These are phyloP conservation scores for Escovopsis sp. DNA, from an alignment of 2,329 filamentous ascomycete genomes.

Conservation along the genomic window DNA sequence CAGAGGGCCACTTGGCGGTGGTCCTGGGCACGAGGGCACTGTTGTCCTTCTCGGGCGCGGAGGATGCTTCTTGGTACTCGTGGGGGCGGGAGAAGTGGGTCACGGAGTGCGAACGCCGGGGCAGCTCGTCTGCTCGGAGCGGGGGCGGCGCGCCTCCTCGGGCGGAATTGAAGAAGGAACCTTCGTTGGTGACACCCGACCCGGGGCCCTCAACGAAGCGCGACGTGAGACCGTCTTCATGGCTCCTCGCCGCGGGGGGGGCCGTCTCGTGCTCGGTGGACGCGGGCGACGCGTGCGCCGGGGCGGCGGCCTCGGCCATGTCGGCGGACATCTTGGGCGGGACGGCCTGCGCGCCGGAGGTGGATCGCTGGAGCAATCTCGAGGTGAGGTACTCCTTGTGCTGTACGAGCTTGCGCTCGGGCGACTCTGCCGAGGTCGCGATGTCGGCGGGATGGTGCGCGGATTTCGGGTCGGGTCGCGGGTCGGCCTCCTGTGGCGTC, in stretches of 20 bases:
- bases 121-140: constrained; percentile 16
- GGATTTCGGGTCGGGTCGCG: not conserved
- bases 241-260: constrained; percentile 14
- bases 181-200: constrained; percentile 34
- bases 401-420: constrained; percentile 18
- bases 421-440: constrained; percentile 14
- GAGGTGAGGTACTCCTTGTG: constrained; percentile 55
- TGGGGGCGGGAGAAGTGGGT: constrained; percentile 18
- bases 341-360: constrained; percentile 41
- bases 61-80: constrained; percentile 11
- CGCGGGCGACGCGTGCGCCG: constrained; percentile 22
- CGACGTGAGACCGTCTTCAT: constrained; percentile 39
- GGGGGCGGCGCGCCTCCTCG: constrained; percentile 12
- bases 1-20: constrained; percentile 24
- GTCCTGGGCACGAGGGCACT: constrained; percentile 33
- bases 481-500: constrained; percentile 17
- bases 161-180: constrained; percentile 34
- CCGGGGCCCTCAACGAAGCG: constrained; percentile 41
- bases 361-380: constrained; percentile 48
- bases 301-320: constrained; percentile 25
- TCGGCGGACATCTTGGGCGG: constrained; percentile 52
- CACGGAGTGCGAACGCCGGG: constrained; percentile 28
- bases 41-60: constrained; percentile 20
- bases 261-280: constrained; percentile 14
- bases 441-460: too few species aligned